Conservation (phyloP, 176 grass and related monocot genomes). For the Hordeum marinum region DNA sequence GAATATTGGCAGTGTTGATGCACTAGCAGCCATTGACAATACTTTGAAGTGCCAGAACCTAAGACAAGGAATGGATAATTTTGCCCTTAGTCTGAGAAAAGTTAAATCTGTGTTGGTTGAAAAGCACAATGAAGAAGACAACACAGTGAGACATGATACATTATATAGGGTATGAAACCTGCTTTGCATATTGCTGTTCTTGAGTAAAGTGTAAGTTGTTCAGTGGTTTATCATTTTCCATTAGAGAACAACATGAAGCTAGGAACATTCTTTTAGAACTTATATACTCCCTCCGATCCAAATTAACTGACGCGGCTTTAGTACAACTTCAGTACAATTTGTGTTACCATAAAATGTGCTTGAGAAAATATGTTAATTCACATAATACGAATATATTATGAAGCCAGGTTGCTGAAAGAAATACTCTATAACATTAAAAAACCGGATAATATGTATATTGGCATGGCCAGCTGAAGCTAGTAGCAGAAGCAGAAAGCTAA, state of each 20-base stretch:
- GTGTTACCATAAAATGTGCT: neutral
- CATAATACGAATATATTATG: neutral
- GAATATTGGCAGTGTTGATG: constrained; percentile 20
- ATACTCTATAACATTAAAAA: neutral
- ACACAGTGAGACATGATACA: constrained; percentile 10
- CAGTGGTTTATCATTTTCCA: neutral
- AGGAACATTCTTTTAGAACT: neutral
- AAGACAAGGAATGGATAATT: constrained; percentile 43
- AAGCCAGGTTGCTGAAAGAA: neutral
- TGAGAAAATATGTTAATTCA: neutral
- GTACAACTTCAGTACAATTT: neutral
- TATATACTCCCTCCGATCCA: neutral
- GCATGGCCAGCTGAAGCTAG: neutral
- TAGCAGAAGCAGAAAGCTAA: constrained; percentile 13
- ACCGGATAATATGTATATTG: neutral
- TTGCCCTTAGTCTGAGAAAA: constrained; percentile 48
- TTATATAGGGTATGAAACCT: constrained; percentile 26
- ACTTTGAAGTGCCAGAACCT: constrained; percentile 57
- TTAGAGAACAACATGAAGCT: constrained; percentile 5
- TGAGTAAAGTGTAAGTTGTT: neutral
- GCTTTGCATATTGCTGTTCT: constrained; percentile 7
- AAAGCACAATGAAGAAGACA: constrained; percentile 39
- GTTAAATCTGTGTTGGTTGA: constrained; percentile 41
- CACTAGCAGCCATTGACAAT: constrained; percentile 27
- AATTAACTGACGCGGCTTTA: too few species aligned